Conservation (phyloP, 192 early-diverging fungal species). For the Pilaira anomala region DNA sequence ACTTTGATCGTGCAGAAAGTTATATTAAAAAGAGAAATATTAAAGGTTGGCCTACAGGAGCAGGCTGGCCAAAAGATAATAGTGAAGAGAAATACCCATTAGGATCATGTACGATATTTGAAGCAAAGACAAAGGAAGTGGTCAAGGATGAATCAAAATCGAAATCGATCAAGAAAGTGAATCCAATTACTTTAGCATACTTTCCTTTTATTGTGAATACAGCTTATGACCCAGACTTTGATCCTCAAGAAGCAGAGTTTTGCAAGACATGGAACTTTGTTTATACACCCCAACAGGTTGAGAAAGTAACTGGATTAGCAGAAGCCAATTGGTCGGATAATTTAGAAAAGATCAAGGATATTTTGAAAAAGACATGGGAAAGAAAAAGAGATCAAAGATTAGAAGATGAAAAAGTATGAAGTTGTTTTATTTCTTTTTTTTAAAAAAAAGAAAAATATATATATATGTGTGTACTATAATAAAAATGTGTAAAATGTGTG, state of each 20-base stretch:
- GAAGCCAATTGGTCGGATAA: conserved; percentile 55
- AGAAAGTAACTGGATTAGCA: conserved; percentile 54
- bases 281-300: conserved; percentile 63
- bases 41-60: conserved; percentile 49
- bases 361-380: conserved; percentile 43
- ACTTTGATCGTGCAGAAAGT: conserved; percentile 62
- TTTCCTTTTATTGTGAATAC: conserved; percentile 65
- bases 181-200: conserved; percentile 51
- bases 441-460: neutral
- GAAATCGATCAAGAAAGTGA: conserved; percentile 22
- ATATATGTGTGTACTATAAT: neutral
- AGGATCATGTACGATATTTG: conserved; percentile 16
- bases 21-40: conserved; percentile 59
- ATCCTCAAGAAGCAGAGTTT: conserved; percentile 62
- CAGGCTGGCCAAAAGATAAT: conserved; percentile 30
- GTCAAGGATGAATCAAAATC: neutral
- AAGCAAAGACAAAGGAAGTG: neutral
- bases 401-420: neutral
- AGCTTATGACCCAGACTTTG: conserved; percentile 47
- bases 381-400: conserved; percentile 37
- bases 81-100: conserved; percentile 9
- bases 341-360: conserved; percentile 45
- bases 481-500: neutral
- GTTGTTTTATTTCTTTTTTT: neutral
- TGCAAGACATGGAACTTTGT: conserved; percentile 69